phyloP scores from a whole-genome alignment of 2,329 filamentous ascomycete genomes.

The Hortaea sp. region DNA sequence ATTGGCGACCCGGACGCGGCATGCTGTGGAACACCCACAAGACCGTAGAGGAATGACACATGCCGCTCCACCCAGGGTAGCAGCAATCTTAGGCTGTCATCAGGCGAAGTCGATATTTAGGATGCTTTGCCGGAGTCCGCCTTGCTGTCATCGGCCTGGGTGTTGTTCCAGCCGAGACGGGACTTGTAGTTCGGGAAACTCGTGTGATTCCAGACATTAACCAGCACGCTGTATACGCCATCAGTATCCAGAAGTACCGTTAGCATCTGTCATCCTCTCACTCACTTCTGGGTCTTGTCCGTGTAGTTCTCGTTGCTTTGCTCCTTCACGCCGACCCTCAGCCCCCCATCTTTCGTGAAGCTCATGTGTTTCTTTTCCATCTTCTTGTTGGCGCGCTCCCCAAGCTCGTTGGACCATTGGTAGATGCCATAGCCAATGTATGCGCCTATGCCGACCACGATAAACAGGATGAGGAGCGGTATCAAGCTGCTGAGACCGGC shows the following conservation, averaged over 20 bases:
- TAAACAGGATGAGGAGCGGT: constrained; percentile 56
- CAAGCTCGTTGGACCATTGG: constrained; percentile 55
- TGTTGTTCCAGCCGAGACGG: constrained; percentile 23
- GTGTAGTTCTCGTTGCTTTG: constrained; percentile 60
- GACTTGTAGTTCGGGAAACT: constrained; percentile 28
- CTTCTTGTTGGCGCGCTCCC: constrained; percentile 53
- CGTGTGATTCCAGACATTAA: constrained; percentile 40
- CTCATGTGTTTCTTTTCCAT: constrained; percentile 68
- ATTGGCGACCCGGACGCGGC: no score
- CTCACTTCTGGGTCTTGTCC: constrained; percentile 56
- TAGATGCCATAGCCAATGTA: constrained; percentile 65
- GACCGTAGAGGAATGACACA: no score
- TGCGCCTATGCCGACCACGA: constrained; percentile 46
- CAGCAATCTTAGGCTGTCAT: not conserved
- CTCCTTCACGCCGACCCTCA: constrained; percentile 60
- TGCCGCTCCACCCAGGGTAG: no score
- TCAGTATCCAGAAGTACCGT: not conserved
- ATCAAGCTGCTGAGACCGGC: constrained; percentile 33
- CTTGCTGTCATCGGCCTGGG: constrained; percentile 7
- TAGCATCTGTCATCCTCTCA: not conserved
- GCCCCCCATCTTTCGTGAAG: constrained; percentile 64
- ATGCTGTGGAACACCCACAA: no score
- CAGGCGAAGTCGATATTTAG: not conserved
- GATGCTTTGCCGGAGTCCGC: not conserved
- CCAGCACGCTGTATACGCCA: constrained; percentile 27